phyloP scores from a whole-genome alignment of 495 filamentous ascomycete species.

The Penicillium paradoxum region DNA sequence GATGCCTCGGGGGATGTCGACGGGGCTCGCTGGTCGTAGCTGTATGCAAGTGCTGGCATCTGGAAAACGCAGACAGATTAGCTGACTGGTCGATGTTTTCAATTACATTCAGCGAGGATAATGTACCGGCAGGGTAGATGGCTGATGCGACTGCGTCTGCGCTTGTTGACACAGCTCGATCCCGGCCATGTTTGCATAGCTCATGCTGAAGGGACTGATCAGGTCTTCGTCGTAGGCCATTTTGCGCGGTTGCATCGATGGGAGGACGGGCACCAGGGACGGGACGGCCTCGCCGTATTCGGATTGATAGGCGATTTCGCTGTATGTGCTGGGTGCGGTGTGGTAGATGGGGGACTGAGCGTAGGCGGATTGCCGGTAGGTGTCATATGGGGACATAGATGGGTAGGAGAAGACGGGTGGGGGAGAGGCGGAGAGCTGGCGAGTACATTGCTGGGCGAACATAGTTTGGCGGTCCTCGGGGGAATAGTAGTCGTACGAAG shows the following conservation, averaged over 20 bases:
- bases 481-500: conserved; percentile 36
- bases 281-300: conserved; percentile 60
- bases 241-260: conserved; percentile 41
- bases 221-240: conserved; percentile 56
- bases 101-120: conserved; percentile 45
- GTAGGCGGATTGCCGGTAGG: conserved; percentile 62
- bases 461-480: conserved; percentile 47
- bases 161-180: conserved; percentile 58
- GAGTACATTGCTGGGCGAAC: conserved; percentile 65
- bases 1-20: conserved; percentile 36
- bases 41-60: conserved; percentile 84
- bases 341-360: conserved; percentile 60
- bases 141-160: conserved; percentile 20
- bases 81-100: conserved; percentile 6
- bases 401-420: conserved; percentile 71
- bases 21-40: conserved; percentile 65
- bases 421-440: conserved; percentile 64
- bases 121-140: conserved; percentile 37
- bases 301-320: conserved; percentile 52
- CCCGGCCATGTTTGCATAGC: conserved; percentile 67
- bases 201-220: conserved; percentile 70
- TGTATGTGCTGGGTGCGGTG: conserved; percentile 51
- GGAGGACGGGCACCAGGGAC: conserved; percentile 60
- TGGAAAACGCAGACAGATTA: conserved; percentile 34
- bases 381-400: conserved; percentile 62